Evolutionary conservation across 228 moss, liverwort and hornwort genomes (phyloP).

Genomic region (Sphagnum fallax): DNA sequence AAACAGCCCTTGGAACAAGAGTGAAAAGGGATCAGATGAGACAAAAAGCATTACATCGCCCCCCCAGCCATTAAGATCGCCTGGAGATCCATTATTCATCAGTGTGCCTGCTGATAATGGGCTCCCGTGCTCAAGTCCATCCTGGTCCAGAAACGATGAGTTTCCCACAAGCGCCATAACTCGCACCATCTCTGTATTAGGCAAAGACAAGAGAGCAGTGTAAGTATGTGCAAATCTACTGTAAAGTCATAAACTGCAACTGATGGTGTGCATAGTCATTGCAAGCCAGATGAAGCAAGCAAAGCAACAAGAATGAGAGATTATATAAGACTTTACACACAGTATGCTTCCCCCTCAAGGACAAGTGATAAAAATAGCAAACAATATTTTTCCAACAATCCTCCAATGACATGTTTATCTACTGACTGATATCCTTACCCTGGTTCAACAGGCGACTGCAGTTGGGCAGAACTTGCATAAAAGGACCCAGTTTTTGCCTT

Average conservation of each 20-base stretch:
- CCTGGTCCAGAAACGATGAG: conserved; percentile 58
- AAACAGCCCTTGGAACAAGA: not conserved
- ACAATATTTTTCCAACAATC: too few species aligned
- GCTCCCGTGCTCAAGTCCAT: conserved; percentile 67
- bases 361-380: not conserved
- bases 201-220: too few species aligned
- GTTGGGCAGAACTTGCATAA: conserved; percentile 84
- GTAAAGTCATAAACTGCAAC: not conserved
- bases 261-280: not conserved
- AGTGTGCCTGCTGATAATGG: conserved; percentile 55
- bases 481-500: conserved; percentile 87
- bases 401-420: too few species aligned
- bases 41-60: conserved; percentile 30
- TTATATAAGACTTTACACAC: not conserved
- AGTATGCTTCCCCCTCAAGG: too few species aligned
- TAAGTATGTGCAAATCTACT: too few species aligned
- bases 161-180: conserved; percentile 68
- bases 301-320: too few species aligned
- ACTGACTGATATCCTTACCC: conserved; percentile 20
- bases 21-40: not conserved
- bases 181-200: conserved; percentile 58
- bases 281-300: too few species aligned
- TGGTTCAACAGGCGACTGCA: conserved; percentile 83
- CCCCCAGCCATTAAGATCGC: conserved; percentile 70
- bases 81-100: conserved; percentile 42